Base-by-base conservation (phyloP, 192 early-diverging fungal genomes). In the Fimicolochytrium jonesii region DNA sequence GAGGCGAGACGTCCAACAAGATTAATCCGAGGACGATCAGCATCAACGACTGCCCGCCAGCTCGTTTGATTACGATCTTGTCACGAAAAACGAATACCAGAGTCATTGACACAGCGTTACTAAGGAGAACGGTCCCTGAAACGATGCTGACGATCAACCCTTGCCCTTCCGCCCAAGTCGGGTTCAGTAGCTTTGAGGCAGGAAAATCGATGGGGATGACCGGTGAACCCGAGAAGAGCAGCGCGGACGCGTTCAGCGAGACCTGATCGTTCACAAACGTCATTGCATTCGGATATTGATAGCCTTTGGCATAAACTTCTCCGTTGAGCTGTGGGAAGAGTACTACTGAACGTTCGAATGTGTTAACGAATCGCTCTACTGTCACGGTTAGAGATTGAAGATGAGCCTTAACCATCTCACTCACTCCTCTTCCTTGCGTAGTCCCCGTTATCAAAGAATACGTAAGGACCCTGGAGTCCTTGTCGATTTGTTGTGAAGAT, bases 61-160 rank as follows among this genome's bases (percentile, higher is more conserved):
- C 53, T 15, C 53, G 53, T 26, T 55, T 55, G 31, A 55, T 55
- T 15, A 37, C 33, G 33, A 34, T 25, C 18, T 36, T 36, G 31
- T 33, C 4, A 9, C 53, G 53, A 18, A 22, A 23, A 3, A 2
- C 3, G 4, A 3, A 55, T 5, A 26, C 25, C n/a, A 33, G 17
- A 4, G 6, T 34, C 18, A 30, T 33, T 3, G 53, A 2, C 4
- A 18, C 2, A 4, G 36, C 4, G 32, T 55, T 15, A 15, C 11
- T n/a, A 6, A 36, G 4, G 20, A 55, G 28, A 18, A 55, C 18
- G 32, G 20, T 2, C 4, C 11, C 32, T 33, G 53, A 13, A 10
- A 55, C 3, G 10, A 34, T 33, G 32, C 53, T 55, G 53, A 55
- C 33, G 3, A 6, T 25, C 10, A 33, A n/a, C 3, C 53, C 53